phyloP scores from a whole-genome alignment of 129 eudicot genomes.

The Sambucus nigra region DNA sequence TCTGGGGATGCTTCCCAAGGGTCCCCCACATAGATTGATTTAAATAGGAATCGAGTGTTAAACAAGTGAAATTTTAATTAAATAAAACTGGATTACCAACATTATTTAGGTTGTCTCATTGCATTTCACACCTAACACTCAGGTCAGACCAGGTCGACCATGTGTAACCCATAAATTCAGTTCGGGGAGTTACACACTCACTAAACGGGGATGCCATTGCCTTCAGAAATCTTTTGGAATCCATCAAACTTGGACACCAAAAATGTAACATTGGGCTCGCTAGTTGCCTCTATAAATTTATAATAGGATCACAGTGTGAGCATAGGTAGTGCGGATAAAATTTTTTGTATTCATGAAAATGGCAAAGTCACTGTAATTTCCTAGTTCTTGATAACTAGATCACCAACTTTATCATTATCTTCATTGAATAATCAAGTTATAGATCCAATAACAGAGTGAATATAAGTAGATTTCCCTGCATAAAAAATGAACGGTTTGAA shows the following conservation, averaged over 20 bases:
- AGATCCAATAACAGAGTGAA: conserved; percentile 70
- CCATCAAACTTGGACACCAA: conserved; percentile 81
- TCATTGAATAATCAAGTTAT: conserved; percentile 73
- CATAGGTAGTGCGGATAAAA: not conserved
- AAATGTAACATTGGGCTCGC: conserved; percentile 55
- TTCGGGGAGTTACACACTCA: too few species aligned
- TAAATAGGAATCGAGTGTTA: too few species aligned
- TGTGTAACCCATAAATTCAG: too few species aligned
- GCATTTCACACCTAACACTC: too few species aligned
- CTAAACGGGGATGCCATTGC: conserved; percentile 65
- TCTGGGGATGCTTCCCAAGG: too few species aligned
- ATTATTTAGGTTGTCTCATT: too few species aligned
- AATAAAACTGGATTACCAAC: too few species aligned
- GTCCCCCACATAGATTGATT: too few species aligned
- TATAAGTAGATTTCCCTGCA: conserved; percentile 53
- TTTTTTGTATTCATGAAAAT: not conserved
- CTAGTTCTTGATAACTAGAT: conserved; percentile 57
- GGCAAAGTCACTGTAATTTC: conserved; percentile 17
- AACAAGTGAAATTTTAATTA: too few species aligned
- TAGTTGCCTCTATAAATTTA: conserved; percentile 84
- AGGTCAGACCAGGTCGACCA: too few species aligned
- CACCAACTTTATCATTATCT: conserved; percentile 55
- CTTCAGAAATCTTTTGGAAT: conserved; percentile 66
- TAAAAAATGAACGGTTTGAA: too few species aligned
- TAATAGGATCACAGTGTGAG: conserved; percentile 11